Conservation (phyloP, 805 yeast genomes). For the Kuraishia capsulata region DNA sequence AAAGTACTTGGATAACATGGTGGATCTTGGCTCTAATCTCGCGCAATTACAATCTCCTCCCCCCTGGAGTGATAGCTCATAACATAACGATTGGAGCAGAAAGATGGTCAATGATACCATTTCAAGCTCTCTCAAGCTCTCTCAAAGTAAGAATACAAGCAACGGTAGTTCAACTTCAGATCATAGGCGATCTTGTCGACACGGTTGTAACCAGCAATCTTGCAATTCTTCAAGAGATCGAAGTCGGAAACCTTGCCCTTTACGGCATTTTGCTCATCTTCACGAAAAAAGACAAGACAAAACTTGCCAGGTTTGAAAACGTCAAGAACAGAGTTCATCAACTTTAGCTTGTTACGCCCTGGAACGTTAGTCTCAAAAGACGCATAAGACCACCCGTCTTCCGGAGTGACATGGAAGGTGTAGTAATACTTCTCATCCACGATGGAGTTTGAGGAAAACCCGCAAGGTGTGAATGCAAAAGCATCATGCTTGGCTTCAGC, state of each 20-base stretch:
- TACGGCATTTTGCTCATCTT: conserved; percentile 6
- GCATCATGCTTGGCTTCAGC: conserved; percentile 57
- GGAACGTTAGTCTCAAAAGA: conserved; percentile 88
- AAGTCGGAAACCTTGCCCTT: conserved; percentile 17
- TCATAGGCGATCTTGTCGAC: conserved; percentile 68
- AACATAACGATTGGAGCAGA: background rate
- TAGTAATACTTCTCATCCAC: conserved; percentile 49
- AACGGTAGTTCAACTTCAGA: conserved; percentile 55
- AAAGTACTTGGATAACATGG: too few species aligned
- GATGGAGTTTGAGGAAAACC: conserved; percentile 84
- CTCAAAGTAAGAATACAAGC: conserved; percentile 63
- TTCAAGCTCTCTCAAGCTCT: conserved; percentile 8
- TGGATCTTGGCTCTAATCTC: too few species aligned
- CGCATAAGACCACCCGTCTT: conserved; percentile 90
- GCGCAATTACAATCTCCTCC: conserved; percentile 1
- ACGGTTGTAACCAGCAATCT: conserved; percentile 42
- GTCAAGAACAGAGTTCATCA: conserved; percentile 48
- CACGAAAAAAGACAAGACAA: conserved; percentile 29
- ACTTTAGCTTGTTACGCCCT: conserved; percentile 37
- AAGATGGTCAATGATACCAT: background rate
- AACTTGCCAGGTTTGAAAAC: conserved; percentile 73
- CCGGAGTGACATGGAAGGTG: conserved; percentile 93
- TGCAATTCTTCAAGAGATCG: conserved; percentile 20
- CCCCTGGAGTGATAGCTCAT: conserved; percentile 1
- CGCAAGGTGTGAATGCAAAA: conserved; percentile 89